A percentile compares a stretch with the other conserved stretches of the same genome.
These are phyloP conservation scores for Pseudogymnoascus sp. DNA, from an alignment of 2,329 filamentous ascomycete species.

Conservation along the genomic window DNA sequence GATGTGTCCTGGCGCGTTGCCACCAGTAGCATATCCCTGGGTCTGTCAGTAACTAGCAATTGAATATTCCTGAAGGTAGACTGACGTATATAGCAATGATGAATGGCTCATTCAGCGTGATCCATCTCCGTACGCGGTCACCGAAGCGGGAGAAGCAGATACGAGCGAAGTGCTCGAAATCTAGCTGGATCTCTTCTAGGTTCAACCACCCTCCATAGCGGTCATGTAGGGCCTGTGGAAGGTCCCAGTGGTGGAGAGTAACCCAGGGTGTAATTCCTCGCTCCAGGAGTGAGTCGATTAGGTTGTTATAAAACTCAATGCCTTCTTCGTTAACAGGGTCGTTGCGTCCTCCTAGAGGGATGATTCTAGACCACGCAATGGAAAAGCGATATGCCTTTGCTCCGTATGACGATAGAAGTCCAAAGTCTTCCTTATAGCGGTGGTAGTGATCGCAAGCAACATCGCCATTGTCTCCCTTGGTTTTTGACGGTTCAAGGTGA, in stretches of 20 bases:
- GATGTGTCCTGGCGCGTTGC: slow-evolving; percentile 22
- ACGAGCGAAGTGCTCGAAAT: slow-evolving; percentile 33
- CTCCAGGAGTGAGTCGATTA: slow-evolving; percentile 35
- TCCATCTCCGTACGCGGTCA: slow-evolving; percentile 31
- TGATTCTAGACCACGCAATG: slow-evolving; percentile 39
- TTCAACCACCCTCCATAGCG: slow-evolving; percentile 33
- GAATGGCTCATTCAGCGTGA: slow-evolving; percentile 35
- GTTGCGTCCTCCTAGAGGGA: slow-evolving; percentile 36
- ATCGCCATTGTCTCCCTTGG: slow-evolving; percentile 33
- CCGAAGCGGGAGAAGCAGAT: slow-evolving; percentile 32
- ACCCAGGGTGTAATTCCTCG: slow-evolving; percentile 36
- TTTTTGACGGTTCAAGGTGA: slow-evolving; percentile 25
- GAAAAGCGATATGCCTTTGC: slow-evolving; percentile 35
- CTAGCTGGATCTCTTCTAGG: slow-evolving; percentile 22
- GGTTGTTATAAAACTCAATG: slow-evolving; percentile 39
- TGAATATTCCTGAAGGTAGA: background rate
- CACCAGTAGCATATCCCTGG: slow-evolving; percentile 19
- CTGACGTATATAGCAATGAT: slow-evolving; percentile 25
- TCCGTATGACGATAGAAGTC: slow-evolving; percentile 31
- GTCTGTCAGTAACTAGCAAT: background rate
- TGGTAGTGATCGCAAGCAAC: slow-evolving; percentile 42
- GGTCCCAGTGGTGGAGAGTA: slow-evolving; percentile 37
- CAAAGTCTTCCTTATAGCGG: slow-evolving; percentile 39
- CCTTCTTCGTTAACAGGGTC: slow-evolving; percentile 38
- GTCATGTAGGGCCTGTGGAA: slow-evolving; percentile 29